phyloP scores from a whole-genome alignment of 139 green algal genomes.

The Coccomyxa sp. region DNA sequence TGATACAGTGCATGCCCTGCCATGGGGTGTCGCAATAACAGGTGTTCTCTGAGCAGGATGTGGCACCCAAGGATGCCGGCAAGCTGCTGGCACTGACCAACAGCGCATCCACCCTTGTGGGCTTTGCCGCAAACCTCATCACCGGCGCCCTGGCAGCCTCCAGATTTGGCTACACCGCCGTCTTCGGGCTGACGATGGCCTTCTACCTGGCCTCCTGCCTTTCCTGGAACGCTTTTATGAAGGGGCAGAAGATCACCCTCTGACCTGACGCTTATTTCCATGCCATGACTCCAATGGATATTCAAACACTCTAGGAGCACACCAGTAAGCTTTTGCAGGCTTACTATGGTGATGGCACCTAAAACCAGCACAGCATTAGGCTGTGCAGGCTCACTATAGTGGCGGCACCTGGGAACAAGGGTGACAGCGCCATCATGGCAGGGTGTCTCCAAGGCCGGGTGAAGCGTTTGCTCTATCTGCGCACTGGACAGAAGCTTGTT shows the following conservation, averaged over 20 bases:
- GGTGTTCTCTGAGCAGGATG: slow-evolving; percentile 36
- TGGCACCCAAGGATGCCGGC: slow-evolving; percentile 42
- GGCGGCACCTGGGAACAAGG: no score
- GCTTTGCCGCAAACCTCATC: slow-evolving; percentile 60
- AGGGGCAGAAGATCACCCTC: not conserved
- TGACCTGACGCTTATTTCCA: no score
- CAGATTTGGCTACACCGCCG: not conserved
- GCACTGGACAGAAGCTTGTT: no score
- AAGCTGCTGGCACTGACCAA: slow-evolving; percentile 68
- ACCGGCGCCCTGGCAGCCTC: slow-evolving; percentile 40
- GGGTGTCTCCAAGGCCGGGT: no score
- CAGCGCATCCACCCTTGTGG: slow-evolving; percentile 48
- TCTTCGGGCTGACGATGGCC: slow-evolving; percentile 29
- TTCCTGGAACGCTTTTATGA: slow-evolving; percentile 1
- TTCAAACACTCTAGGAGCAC: no score
- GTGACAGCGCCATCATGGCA: no score
- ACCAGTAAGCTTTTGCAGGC: no score
- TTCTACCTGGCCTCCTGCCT: slow-evolving; percentile 15
- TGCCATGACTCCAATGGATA: no score
- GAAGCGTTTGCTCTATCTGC: no score
- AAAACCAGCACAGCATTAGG: no score
- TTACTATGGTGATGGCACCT: no score
- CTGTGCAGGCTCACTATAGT: no score
- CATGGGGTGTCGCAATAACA: not conserved
- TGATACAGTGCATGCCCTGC: not conserved